Percentiles rank a stretch among this genome's conserved stretches.
Evolutionary conservation across 768 basidiomycete genomes (phyloP).

Genomic region (Daedaleopsis nitida): DNA sequence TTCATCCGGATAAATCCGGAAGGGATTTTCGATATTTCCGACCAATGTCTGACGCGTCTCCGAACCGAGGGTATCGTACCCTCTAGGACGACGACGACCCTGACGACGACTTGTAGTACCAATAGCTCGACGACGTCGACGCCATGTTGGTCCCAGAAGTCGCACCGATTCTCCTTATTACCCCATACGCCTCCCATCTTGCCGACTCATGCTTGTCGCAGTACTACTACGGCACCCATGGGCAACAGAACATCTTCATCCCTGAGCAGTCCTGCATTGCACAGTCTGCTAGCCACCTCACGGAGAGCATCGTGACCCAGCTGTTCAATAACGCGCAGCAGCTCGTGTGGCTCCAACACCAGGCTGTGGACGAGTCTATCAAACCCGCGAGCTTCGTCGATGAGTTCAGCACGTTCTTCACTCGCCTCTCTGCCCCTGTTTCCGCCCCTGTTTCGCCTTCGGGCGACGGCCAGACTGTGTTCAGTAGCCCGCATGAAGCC

Average conservation of each 20-base stretch:
- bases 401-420: slow-evolving; percentile 16
- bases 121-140: background rate
- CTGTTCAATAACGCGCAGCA: slow-evolving; percentile 31
- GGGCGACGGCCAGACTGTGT: slow-evolving; percentile 15
- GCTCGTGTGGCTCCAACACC: slow-evolving; percentile 65
- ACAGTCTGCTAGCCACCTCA: slow-evolving; percentile 22
- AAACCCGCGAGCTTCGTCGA: slow-evolving; percentile 30
- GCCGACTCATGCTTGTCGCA: slow-evolving; percentile 46
- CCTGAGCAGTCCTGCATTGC: slow-evolving; percentile 43
- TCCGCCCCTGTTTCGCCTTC: background rate
- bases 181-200: slow-evolving; percentile 45
- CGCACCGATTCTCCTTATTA: slow-evolving; percentile 36
- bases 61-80: no score
- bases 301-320: slow-evolving; percentile 31
- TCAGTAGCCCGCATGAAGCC: background rate
- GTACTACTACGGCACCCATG: slow-evolving; percentile 59
- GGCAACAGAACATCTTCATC: slow-evolving; percentile 53
- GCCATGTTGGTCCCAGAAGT: slow-evolving; percentile 15
- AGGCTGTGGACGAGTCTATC: slow-evolving; percentile 50
- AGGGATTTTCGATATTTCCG: no score
- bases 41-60: no score
- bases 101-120: no score
- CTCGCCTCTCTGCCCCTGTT: slow-evolving; percentile 2
- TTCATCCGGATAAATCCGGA: no score
- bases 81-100: background rate